A percentile compares a stretch with the other conserved stretches of the same genome.
Conservation (phyloP, 352 stramenopile species). For the Thraustochytrium aureum region DNA sequence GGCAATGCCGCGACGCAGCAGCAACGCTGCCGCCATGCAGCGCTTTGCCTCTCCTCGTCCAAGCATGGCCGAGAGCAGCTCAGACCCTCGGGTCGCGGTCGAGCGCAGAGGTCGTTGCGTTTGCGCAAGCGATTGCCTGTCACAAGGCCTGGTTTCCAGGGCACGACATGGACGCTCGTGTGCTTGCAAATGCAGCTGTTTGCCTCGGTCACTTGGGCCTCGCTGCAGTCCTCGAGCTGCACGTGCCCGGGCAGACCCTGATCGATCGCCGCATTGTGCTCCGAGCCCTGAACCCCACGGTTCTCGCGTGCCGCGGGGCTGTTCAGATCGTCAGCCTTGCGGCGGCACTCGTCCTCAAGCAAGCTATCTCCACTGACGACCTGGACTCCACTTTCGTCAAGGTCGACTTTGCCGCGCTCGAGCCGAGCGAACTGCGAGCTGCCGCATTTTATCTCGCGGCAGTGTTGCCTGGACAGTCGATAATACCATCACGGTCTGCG, state of each 20-base stretch:
- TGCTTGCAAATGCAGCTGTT: not conserved
- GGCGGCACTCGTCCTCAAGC: not conserved
- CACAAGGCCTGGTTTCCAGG: not conserved
- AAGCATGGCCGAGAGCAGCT: not conserved
- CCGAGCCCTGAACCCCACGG: not conserved
- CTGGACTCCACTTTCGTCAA: not conserved
- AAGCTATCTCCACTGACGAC: not conserved
- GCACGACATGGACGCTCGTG: not conserved
- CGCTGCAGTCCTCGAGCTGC: not conserved
- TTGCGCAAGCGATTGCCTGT: not conserved
- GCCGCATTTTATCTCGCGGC: no score
- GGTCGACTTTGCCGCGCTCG: not conserved
- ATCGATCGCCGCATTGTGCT: not conserved
- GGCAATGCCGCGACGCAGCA: not conserved
- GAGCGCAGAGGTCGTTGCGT: not conserved
- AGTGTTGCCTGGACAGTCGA: no score
- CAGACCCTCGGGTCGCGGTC: not conserved
- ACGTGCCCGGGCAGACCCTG: not conserved
- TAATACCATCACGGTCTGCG: no score
- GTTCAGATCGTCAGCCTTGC: not conserved
- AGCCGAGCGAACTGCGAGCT: no score
- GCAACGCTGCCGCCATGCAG: not conserved
- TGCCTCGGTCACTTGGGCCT: not conserved
- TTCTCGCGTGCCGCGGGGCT: not conserved
- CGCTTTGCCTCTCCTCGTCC: not conserved